These are phyloP conservation scores for Debaryomycetaceae sp. DNA, from an alignment of 1,139 yeast species.

Conservation along the genomic window DNA sequence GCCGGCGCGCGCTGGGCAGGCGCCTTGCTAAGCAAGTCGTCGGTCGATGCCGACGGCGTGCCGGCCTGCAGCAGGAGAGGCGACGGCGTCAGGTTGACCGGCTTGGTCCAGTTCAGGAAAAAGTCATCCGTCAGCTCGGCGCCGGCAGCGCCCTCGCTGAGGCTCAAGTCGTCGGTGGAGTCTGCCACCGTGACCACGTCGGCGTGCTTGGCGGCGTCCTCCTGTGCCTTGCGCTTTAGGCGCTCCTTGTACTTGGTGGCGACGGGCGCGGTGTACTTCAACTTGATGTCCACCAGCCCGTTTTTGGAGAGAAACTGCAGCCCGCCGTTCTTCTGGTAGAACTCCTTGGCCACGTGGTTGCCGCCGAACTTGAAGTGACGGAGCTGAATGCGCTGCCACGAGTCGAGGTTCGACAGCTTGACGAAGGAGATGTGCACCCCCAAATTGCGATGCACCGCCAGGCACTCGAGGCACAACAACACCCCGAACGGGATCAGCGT, in stretches of 20 bases:
- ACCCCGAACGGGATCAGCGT: constrained; percentile 49
- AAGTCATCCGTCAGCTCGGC: constrained; percentile 70
- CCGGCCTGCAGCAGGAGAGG: constrained; percentile 47
- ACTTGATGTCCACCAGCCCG: constrained; percentile 57
- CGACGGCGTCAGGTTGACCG: constrained; percentile 52
- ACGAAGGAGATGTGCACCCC: constrained; percentile 58
- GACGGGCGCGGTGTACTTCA: constrained; percentile 75
- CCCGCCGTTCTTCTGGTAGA: constrained; percentile 80
- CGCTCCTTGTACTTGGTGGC: constrained; percentile 79
- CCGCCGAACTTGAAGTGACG: constrained; percentile 93
- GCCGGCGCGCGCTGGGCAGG: constrained; percentile 10
- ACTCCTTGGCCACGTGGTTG: constrained; percentile 79
- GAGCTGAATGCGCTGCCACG: constrained; percentile 84
- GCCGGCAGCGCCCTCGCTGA: constrained; percentile 30
- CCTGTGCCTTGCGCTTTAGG: constrained; percentile 60
- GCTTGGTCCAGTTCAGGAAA: constrained; percentile 88
- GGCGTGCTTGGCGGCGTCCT: constrained; percentile 69
- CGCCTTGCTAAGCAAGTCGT: constrained; percentile 30
- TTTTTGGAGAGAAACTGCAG: constrained; percentile 51
- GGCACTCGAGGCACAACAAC: constrained; percentile 45
- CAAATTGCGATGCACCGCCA: constrained; percentile 46
- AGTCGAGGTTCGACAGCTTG: constrained; percentile 84
- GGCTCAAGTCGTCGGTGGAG: constrained; percentile 33
- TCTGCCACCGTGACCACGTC: constrained; percentile 61
- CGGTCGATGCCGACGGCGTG: constrained; percentile 44